Base-by-base conservation (phyloP, 1,284 basidiomycete species). In the Marasmius oreades region DNA sequence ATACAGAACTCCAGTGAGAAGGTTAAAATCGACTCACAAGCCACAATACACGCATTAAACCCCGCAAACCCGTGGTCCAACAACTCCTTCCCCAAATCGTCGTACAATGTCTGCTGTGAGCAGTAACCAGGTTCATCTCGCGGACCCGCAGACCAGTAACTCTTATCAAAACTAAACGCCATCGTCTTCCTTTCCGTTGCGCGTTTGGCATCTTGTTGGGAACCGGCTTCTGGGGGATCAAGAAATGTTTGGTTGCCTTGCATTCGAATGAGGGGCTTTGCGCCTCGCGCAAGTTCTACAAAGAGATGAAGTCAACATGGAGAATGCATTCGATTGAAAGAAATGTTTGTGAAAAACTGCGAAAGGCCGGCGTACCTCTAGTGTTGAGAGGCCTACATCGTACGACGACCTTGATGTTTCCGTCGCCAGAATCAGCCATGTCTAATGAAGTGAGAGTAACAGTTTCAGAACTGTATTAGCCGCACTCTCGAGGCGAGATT, bases 1-100 rank as follows among this genome's bases (percentile, higher is more conserved):
- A 22, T 46, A 52, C 28, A 46, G 55, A 3, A 50, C 18, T 23
- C 26, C 24, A 18, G 58, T 56, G 52, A 54, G 11, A 36, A 33
- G 26, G 22, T 45, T 39, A 2, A 11, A 8, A 18, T 31, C 16
- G 18, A 88, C 94, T 81, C 75, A 97, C 93, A 96, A 71, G 95
- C 94, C 71, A 98, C 80, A 73, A 97, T 96, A 81, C 93, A 96
- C 54, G 95, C 93, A 78, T 99, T 98, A 77, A 98, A 99, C 23
- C 96, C 97, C 50, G 91, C 78, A 75, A 98, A 98, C 45, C 92
- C 89, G 72, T 98, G 95, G 69, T 98, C 91, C 64, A 99, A 78
- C 52, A 99, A 75, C 67, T 98, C 96, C 70, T 91, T 89, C 46
- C 97, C 97, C 34, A 99, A 74, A 77, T 98, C 96, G 63, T 96